Conservation (phyloP, 345 rosid genomes). For the Cardamine chenopodiifolia region DNA sequence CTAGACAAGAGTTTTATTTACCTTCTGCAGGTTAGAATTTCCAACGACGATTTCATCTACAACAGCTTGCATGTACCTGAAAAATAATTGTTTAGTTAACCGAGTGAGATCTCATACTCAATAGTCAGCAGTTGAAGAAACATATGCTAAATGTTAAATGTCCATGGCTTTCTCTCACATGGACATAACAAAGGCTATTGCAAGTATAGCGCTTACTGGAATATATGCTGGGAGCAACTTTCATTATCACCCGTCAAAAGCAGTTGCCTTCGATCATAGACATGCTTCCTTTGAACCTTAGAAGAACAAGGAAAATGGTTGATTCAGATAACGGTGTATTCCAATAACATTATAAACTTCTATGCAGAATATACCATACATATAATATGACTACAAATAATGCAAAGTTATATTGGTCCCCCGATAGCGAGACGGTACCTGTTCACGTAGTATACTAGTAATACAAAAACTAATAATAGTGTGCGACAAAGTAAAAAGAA, state of each 20-base stretch:
- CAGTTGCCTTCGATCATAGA: conserved; percentile 81
- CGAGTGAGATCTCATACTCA: conserved; percentile 13
- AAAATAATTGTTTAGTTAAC: conserved; percentile 17
- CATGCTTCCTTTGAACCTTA: conserved; percentile 98
- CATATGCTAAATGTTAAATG: conserved; percentile 20
- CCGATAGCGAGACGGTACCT: not conserved
- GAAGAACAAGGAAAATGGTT: conserved; percentile 24
- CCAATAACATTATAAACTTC: not conserved
- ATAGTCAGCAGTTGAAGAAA: not conserved
- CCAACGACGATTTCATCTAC: conserved; percentile 78
- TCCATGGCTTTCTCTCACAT: conserved; percentile 6
- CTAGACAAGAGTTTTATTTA: conserved; percentile 39
- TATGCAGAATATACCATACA: conserved; percentile 7
- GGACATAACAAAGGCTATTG: conserved; percentile 11
- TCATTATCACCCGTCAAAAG: conserved; percentile 79
- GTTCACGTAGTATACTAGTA: not conserved
- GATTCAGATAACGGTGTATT: conserved; percentile 12
- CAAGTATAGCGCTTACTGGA: conserved; percentile 58
- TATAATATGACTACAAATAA: conserved; percentile 9
- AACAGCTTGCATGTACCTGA: conserved; percentile 96
- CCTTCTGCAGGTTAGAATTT: conserved; percentile 70
- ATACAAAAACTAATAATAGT: not conserved
- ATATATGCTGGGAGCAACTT: conserved; percentile 84
- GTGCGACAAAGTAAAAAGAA: conserved; percentile 12
- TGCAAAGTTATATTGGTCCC: not conserved